Base-by-base conservation (phyloP, 2,329 filamentous ascomycete genomes). In the Rachicladosporium sp. region DNA sequence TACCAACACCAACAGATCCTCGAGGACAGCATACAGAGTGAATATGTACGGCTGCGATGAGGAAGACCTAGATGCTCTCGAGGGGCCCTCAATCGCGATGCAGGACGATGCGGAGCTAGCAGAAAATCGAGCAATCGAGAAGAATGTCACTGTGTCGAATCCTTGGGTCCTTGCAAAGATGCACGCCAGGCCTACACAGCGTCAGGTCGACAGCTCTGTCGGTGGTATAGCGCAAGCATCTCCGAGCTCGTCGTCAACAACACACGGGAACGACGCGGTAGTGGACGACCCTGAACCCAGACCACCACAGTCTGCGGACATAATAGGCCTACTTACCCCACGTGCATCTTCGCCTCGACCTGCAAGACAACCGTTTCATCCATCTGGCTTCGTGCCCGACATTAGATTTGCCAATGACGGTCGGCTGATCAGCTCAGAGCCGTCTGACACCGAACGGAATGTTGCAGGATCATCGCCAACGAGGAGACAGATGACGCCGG, bases 91-190 rank as follows among this genome's bases (percentile, higher is more conserved):
- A 3, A 35, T 46, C 0, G 46, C 42, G 13, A 44, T 43, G 6
- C 33, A 40, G 4, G 45, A 41, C 2, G 46, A 50, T 30, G 45
- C 37, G n/a, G 51, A 56, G 13, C 53, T 60, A 6, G 52, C 52
- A 29, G 54, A 59, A 38, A 42, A 53, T 19, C 50, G 55, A 27
- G 53, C 58, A 31, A 56, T 49, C 13, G 50, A 45, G 3, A 57
- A 47, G 34, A 55, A 60, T 39, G 47, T 55, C 19, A 52, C 45
- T 3, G 39, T 64, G 4, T 66, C 61, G 1, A 71, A 71, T 43
- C 69, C 69, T 2, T 71, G 67, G 66, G 64, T 63, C 0, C 59
- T 68, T 33, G 67, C 68, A 19, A 68, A 64, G 43, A 61, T 71
- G 57, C 68, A 69, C 34, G 39, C 50, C 29, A 43, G 30, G 10